Evolutionary conservation across 1,284 basidiomycete genomes (phyloP).

Genomic region (Cryptococcus jaspeensis): DNA sequence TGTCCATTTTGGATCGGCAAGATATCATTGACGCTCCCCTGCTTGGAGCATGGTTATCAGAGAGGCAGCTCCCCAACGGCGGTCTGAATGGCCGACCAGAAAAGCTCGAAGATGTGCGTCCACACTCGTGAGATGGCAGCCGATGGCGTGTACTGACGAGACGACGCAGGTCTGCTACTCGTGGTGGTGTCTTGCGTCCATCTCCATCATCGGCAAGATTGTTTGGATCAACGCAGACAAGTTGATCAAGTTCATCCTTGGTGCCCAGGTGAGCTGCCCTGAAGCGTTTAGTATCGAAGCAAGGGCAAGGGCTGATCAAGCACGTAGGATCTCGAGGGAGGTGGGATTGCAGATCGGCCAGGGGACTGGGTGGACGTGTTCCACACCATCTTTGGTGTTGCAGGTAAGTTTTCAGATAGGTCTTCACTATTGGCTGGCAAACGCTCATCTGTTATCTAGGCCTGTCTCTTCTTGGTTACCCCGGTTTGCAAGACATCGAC

Average conservation of each 20-base stretch:
- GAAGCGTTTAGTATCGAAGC: not conserved
- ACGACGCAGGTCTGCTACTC: constrained; percentile 83
- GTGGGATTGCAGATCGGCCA: constrained; percentile 91
- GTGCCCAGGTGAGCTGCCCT: constrained; percentile 66
- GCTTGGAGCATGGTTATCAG: constrained; percentile 87
- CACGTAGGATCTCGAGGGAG: constrained; percentile 75
- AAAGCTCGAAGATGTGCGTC: constrained; percentile 89
- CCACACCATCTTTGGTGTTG: constrained; percentile 90
- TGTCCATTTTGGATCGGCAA: constrained; percentile 80
- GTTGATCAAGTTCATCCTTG: constrained; percentile 75
- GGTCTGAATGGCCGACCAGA: constrained; percentile 95
- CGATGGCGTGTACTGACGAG: not conserved
- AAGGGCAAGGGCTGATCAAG: not conserved
- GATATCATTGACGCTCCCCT: constrained; percentile 73
- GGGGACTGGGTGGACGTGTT: constrained; percentile 95
- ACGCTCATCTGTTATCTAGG: constrained; percentile 54
- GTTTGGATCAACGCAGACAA: constrained; percentile 90
- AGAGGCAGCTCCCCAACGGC: constrained; percentile 87
- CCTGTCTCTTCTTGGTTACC: constrained; percentile 84
- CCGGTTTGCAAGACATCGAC: constrained; percentile 76
- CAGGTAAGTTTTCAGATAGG: constrained; percentile 59
- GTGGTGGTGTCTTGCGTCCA: constrained; percentile 90
- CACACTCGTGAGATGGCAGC: not conserved
- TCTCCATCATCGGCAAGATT: constrained; percentile 80
- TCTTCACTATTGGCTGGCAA: not conserved